Conservation (phyloP, 768 basidiomycete species). For the Suillus clintonianus region DNA sequence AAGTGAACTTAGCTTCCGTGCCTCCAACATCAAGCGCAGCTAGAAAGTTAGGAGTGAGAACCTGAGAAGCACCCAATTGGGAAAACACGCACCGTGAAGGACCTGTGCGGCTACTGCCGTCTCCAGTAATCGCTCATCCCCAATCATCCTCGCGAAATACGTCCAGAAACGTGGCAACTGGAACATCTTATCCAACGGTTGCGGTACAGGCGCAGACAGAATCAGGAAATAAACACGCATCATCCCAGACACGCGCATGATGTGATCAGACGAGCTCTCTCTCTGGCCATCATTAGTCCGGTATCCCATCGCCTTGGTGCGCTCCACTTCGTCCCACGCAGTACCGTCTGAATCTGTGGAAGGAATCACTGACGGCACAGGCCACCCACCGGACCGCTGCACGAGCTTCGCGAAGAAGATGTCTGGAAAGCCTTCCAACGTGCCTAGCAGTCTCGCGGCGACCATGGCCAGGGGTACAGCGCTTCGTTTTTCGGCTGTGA, state of each 20-base stretch:
- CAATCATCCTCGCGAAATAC: slow-evolving; percentile 67
- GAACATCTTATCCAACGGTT: slow-evolving; percentile 54
- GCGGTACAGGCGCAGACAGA: slow-evolving; percentile 39
- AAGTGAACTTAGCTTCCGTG: slow-evolving; percentile 55
- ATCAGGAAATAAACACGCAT: slow-evolving; percentile 88
- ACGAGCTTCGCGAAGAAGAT: slow-evolving; percentile 85
- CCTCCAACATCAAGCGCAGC: slow-evolving; percentile 77
- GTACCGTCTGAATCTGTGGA: slow-evolving; percentile 49
- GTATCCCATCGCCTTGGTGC: slow-evolving; percentile 59
- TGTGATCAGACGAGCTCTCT: slow-evolving; percentile 65
- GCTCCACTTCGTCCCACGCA: slow-evolving; percentile 44
- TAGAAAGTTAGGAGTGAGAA: slow-evolving; percentile 27
- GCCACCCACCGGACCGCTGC: slow-evolving; percentile 89
- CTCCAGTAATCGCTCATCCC: slow-evolving; percentile 50
- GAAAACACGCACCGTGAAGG: slow-evolving; percentile 57
- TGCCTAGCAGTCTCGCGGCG: slow-evolving; percentile 67
- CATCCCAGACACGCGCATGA: slow-evolving; percentile 69
- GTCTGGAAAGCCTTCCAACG: slow-evolving; percentile 57
- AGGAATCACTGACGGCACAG: slow-evolving; percentile 67
- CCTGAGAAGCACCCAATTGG: not conserved
- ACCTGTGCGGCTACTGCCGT: slow-evolving; percentile 65
- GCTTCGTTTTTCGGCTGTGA: slow-evolving; percentile 83
- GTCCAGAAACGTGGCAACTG: slow-evolving; percentile 68
- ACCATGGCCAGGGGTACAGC: slow-evolving; percentile 84
- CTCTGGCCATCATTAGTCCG: slow-evolving; percentile 43